Evolutionary conservation across 202 grass and related monocot genomes (phyloP), one percentile per base, ranked within the genome.

Genomic region (Dendrocalamus latiflorus): DNA sequence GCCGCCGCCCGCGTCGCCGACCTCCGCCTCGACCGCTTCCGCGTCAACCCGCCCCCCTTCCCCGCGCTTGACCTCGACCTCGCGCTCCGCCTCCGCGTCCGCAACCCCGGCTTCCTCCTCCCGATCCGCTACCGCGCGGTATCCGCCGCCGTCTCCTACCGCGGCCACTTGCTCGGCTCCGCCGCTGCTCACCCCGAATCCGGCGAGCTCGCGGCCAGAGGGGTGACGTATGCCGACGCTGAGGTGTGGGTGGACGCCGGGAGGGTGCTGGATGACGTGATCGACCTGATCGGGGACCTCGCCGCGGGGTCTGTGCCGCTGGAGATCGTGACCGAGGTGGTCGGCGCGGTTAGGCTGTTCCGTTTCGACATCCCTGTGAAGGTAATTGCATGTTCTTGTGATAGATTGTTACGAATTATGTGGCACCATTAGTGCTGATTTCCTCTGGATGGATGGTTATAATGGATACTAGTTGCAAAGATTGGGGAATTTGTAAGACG

Each of bases 241-340:
- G 44, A 47, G 44, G 44, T 47, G 44, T 47, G 44, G 44, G 78
- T 98, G 26, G 87, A 98, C 64, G 90, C 90, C 0, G 88, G 85
- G 6, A 79, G 67, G 76, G 83, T 98, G 15, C 33, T 93, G n/a
- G 89, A 86, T 87, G 87, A 93, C 13, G 88, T 89, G 0, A 26
- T 98, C 41, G 90, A 93, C 33, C 84, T 98, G n/a, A 94, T 98
- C 26, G 90, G 78, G 65, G 95, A 98, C 73, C 59, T 98, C 3
- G 85, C 85, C 2, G 85, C 85, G 16, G 89, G 92, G 18, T 90
- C 90, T 1, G 81, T 98, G 65, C 90, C 92, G 33, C 76, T 98
- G 76, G 95, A 90, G 62, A 88, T 94, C 33, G 83, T 95, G 20
- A 95, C 92, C 2, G 82, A 94, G 80, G 79, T 98, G 0, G 73